These are phyloP conservation scores for Nicotiana rustica DNA, from an alignment of 305 asterid genomes.

Conservation along the genomic window DNA sequence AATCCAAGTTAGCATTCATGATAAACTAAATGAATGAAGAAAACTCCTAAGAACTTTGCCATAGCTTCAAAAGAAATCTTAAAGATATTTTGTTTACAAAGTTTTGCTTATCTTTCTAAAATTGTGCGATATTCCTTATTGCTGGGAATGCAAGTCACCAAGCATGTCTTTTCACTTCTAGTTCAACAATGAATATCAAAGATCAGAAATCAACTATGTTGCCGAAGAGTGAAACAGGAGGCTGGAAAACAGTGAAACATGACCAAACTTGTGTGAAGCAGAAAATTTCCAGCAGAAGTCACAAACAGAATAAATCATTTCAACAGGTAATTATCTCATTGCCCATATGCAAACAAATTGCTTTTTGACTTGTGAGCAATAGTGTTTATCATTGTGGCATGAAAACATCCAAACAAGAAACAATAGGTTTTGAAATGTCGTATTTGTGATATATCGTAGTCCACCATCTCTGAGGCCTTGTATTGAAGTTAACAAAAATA, in stretches of 20 bases:
- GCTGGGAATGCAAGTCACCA: constrained; percentile 33
- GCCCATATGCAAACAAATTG: background rate
- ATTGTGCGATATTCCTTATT: constrained; percentile 23
- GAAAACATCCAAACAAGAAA: constrained; percentile 18
- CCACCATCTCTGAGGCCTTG: constrained; percentile 14
- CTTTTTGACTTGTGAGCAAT: constrained; percentile 25
- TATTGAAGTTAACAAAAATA: constrained; percentile 23
- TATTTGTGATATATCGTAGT: constrained; percentile 19
- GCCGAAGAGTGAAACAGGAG: constrained; percentile 58
- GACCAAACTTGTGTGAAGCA: constrained; percentile 48
- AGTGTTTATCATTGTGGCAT: constrained; percentile 23
- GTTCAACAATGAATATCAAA: constrained; percentile 45
- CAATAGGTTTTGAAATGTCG: constrained; percentile 13
- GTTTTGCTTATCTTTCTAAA: constrained; percentile 17
- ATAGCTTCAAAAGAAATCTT: constrained; percentile 24
- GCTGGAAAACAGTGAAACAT: constrained; percentile 79
- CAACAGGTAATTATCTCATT: constrained; percentile 53
- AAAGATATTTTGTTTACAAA: constrained; percentile 10
- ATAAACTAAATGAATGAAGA: constrained; percentile 27
- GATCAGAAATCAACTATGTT: constrained; percentile 43
- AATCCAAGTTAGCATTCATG: constrained; percentile 20
- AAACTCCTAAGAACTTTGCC: background rate
- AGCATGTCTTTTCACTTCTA: constrained; percentile 39
- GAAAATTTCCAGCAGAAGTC: constrained; percentile 45
- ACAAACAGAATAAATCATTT: constrained; percentile 50